Evolutionary conservation across 257 asterid genomes (phyloP).

Genomic region (Misopates orontium): DNA sequence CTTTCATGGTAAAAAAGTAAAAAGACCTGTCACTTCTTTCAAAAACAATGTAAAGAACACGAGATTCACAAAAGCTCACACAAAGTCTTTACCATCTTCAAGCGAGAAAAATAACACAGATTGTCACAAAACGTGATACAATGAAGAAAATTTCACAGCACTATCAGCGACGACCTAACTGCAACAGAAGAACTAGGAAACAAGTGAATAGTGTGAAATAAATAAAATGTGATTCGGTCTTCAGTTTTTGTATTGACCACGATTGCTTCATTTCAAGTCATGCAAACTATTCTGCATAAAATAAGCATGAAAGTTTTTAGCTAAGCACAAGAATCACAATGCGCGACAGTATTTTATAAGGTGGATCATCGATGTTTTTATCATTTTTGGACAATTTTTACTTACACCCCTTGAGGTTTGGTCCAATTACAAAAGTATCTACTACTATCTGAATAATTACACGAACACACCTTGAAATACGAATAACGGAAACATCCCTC

Average conservation of each 20-base stretch:
- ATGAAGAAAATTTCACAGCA: constrained; percentile 4
- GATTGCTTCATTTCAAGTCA: neutral
- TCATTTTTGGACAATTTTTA: too few relatives aligned
- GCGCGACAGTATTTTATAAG: too few relatives aligned
- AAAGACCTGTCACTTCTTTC: neutral
- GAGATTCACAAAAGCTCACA: neutral
- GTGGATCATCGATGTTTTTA: too few relatives aligned
- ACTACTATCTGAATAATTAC: too few relatives aligned
- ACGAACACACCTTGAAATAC: too few relatives aligned
- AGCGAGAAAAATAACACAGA: neutral
- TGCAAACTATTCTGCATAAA: too few relatives aligned
- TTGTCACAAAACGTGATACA: neutral
- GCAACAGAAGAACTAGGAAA: neutral
- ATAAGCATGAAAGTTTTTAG: too few relatives aligned
- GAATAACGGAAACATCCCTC: too few relatives aligned
- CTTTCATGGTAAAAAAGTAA: too few relatives aligned
- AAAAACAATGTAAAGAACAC: neutral
- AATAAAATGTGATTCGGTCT: constrained; percentile 2
- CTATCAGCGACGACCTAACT: neutral
- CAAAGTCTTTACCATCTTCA: neutral
- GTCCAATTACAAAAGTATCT: too few relatives aligned
- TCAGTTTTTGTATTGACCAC: neutral
- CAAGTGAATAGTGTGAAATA: constrained; percentile 10
- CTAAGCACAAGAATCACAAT: too few relatives aligned
- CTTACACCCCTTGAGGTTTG: too few relatives aligned